Evolutionary conservation across 1,284 basidiomycete genomes (phyloP), one percentile per base, ranked within the genome.

Genomic region (Puccinia triticina): DNA sequence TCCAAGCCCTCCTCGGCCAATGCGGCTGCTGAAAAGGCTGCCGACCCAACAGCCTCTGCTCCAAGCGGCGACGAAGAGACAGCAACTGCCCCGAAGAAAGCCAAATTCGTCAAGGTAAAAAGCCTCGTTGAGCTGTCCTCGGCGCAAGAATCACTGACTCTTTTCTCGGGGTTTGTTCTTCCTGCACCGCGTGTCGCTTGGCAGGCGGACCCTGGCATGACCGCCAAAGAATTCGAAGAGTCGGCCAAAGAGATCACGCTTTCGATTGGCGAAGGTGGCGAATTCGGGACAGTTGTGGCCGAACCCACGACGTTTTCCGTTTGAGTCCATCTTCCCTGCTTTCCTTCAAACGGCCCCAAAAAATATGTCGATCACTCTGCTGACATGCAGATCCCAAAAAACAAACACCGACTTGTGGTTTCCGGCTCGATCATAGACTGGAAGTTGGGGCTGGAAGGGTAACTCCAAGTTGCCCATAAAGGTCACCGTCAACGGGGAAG

Each of bases 281-380:
- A 50, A 32, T 26, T 73, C 32, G 46, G 71, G 11, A 53, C 26
- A 8, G 12, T 73, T 23, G 2, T 32, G 10, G 71, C 71, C 34
- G 71, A 73, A 55, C 71, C 71, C 16, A 32, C 71, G n/a, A 73
- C 71, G 71, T 73, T 73, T 73, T 53, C 71, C 7, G 71, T 73
- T 32, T 53, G 71, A 50, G 50, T 73, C 48, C 34, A 32, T 4
- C 16, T 40, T 23, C n/a, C 55, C 48, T 1, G 32, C 32, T 73
- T 73, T 5, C 71, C 29, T 50, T 32, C 34, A 37, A n/a, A n/a
- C n/a, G n/a, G n/a, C n/a, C n/a, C n/a, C n/a, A n/a, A n/a, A n/a
- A n/a, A 40, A 10, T 61, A 12, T 7, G 59, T 61, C 59, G 59
- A 12, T 34, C n/a, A 61, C 16, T 12, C 40, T 43, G 40, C 12